Evolutionary conservation across 371 early-diverging fungal genomes (phyloP), one percentile per base, ranked within the genome.

Genomic region (Zancudomyces culisetae): DNA sequence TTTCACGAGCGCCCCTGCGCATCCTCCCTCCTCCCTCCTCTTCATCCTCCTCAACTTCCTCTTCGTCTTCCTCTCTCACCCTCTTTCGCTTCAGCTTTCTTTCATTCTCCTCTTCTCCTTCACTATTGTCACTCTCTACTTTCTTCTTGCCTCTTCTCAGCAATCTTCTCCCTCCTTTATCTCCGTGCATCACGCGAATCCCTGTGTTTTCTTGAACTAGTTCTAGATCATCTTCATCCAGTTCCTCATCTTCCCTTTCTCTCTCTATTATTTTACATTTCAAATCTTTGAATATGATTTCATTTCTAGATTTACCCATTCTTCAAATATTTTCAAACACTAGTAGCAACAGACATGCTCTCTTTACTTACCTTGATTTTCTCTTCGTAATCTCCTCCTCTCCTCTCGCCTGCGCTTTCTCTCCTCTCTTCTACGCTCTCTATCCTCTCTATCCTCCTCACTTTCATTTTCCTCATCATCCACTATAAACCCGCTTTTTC

Each of bases 221-320:
- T 22, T 75, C 87, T 45, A 87, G 62, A 66, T 90, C 90, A 56
- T 89, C 90, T 42, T 89, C 90, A 27, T 87, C 86, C n/a, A 89
- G 67, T 23, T 69, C 71, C 40, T 81, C 81, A n/a, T n/a, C n/a
- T 28, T 85, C 83, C 20, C 20, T 8, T 23, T 39, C 18, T 24
- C 30, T 52, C 23, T n/a, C 23, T n/a, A 51, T 28, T 20, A 43
- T 21, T 12, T n/a, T n/a, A n/a, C n/a, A n/a, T n/a, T n/a, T n/a
- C n/a, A n/a, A n/a, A n/a, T n/a, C n/a, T n/a, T n/a, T n/a, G n/a
- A n/a, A n/a, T n/a, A n/a, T n/a, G n/a, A n/a, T n/a, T n/a, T n/a
- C n/a, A n/a, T n/a, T n/a, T n/a, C n/a, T n/a, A n/a, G n/a, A n/a
- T n/a, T n/a, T n/a, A n/a, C n/a, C n/a, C n/a, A n/a, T n/a, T n/a